A percentile compares a stretch with the other conserved stretches of the same genome.
These are phyloP conservation scores for Scedosporium dehoogii DNA, from an alignment of 2,329 filamentous ascomycete genomes.

Conservation along the genomic window DNA sequence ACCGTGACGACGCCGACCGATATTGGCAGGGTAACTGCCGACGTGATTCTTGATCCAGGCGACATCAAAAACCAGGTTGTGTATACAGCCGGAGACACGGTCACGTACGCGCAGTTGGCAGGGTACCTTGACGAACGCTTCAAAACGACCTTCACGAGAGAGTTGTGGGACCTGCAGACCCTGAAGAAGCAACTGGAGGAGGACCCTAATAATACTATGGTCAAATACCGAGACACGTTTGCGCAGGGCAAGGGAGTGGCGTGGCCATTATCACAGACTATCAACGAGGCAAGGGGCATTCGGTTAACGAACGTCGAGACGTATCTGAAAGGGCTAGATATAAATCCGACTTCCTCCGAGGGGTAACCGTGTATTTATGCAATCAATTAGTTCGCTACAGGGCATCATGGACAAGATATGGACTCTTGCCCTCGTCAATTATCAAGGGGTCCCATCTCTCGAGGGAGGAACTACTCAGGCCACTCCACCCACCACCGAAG, in stretches of 20 bases:
- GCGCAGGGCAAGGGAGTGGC: constrained; percentile 46
- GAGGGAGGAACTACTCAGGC: no score
- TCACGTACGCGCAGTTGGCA: constrained; percentile 45
- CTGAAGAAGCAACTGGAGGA: constrained; percentile 34
- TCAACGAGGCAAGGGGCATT: constrained; percentile 41
- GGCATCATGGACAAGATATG: no score
- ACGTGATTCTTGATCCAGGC: constrained; percentile 36
- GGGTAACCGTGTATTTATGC: no score
- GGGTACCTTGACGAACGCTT: constrained; percentile 37
- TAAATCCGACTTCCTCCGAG: constrained; percentile 2
- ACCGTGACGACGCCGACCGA: constrained; percentile 54
- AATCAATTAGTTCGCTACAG: no score
- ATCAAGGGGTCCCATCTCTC: no score
- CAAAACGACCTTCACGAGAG: constrained; percentile 31
- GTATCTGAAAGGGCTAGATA: constrained; percentile 21
- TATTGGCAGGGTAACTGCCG: constrained; percentile 51
- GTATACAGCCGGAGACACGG: constrained; percentile 51
- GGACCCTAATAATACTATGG: constrained; percentile 37
- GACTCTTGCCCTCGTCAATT: no score
- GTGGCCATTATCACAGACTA: constrained; percentile 44
- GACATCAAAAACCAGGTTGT: constrained; percentile 33
- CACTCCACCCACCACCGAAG: no score
- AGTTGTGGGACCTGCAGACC: constrained; percentile 36
- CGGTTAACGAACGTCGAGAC: constrained; percentile 29
- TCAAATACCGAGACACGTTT: constrained; percentile 54